Evolutionary conservation across 805 yeast genomes (phyloP).

Genomic region (Cyberlindnera suaveolens): DNA sequence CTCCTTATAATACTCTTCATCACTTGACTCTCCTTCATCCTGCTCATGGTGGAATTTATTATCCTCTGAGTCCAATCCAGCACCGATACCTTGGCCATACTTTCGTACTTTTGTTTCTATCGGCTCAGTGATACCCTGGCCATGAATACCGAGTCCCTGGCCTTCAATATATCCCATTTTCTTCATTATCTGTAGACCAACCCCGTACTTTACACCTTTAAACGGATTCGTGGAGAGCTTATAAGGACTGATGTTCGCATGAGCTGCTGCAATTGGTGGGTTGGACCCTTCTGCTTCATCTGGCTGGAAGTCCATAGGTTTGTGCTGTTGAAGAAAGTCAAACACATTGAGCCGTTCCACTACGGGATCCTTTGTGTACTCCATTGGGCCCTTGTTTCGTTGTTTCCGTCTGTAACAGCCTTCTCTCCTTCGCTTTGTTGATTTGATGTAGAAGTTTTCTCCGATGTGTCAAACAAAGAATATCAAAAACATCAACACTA

Average conservation of each 20-base stretch:
- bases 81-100: conserved; percentile 73
- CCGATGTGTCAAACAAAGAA: conserved; percentile 1
- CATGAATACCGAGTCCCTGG: conserved; percentile 70
- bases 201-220: conserved; percentile 50
- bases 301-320: conserved; percentile 5
- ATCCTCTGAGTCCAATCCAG: conserved; percentile 24
- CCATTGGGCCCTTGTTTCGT: conserved; percentile 3
- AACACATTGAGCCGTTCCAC: conserved; percentile 8
- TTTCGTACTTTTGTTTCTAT: conserved; percentile 57
- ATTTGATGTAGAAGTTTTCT: neutral
- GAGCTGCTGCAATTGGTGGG: neutral
- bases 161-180: conserved; percentile 89
- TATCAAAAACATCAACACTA: neutral
- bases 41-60: neutral
- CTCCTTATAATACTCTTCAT: conserved; percentile 21
- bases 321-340: conserved; percentile 11
- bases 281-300: conserved; percentile 3
- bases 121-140: conserved; percentile 76
- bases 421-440: neutral
- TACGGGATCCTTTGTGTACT: neutral
- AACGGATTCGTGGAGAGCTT: conserved; percentile 7
- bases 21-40: conserved; percentile 13
- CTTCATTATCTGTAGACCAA: conserved; percentile 72
- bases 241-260: neutral
- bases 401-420: conserved; percentile 1